A percentile compares a stretch with the other conserved stretches of the same genome.
These are phyloP conservation scores for Fusarium luffae DNA, from an alignment of 2,329 filamentous ascomycete genomes.

Conservation along the genomic window DNA sequence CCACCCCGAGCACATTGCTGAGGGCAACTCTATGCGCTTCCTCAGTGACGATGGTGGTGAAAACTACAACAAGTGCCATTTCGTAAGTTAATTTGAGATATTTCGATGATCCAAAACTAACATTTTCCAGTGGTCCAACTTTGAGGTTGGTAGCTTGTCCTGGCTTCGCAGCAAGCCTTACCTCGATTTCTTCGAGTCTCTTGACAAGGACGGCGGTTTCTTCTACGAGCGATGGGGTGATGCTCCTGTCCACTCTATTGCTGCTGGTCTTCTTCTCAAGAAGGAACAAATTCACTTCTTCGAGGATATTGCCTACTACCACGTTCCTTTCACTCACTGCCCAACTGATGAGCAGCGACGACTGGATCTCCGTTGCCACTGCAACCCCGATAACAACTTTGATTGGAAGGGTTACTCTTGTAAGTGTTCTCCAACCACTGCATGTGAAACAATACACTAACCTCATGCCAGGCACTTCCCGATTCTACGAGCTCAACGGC, in stretches of 20 bases:
- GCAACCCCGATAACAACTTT: slow-evolving; percentile 96
- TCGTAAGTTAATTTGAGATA: slow-evolving; percentile 66
- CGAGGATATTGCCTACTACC: slow-evolving; percentile 98
- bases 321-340: slow-evolving; percentile 97
- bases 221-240: slow-evolving; percentile 99
- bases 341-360: slow-evolving; percentile 89
- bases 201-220: slow-evolving; percentile 94
- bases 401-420: slow-evolving; percentile 99
- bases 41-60: slow-evolving; percentile 91
- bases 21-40: slow-evolving; percentile 89
- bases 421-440: slow-evolving; percentile 58
- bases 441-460: slow-evolving; percentile 16
- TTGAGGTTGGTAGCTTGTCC: slow-evolving; percentile 92
- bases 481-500: slow-evolving; percentile 85
- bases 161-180: slow-evolving; percentile 94
- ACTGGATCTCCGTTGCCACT: slow-evolving; percentile 89
- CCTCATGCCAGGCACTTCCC: slow-evolving; percentile 66
- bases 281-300: slow-evolving; percentile 99
- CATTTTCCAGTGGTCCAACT: slow-evolving; percentile 89
- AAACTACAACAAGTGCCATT: slow-evolving; percentile 97
- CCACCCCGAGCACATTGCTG: slow-evolving; percentile 86
- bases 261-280: slow-evolving; percentile 84
- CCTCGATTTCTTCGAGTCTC: slow-evolving; percentile 86
- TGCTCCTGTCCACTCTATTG: slow-evolving; percentile 98
- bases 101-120: slow-evolving; percentile 4